Percentiles rank a stretch among this genome's conserved stretches.
These are phyloP conservation scores for Fusarium pseudoanthophilum DNA, from an alignment of 2,329 filamentous ascomycete species.

Conservation along the genomic window DNA sequence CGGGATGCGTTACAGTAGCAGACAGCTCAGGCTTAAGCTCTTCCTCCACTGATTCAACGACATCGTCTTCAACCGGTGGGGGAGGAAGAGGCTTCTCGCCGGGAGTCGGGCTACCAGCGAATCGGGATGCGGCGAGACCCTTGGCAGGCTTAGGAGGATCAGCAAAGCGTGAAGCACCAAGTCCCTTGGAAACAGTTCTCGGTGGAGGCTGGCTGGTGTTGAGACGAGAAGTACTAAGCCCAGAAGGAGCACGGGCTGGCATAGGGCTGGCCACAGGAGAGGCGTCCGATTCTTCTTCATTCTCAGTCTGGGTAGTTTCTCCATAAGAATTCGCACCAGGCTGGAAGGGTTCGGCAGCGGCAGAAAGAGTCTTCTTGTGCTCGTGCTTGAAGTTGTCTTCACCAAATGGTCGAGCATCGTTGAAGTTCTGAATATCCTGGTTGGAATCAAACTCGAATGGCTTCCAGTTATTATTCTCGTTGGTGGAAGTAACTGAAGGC, in stretches of 20 bases:
- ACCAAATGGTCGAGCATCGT: constrained; percentile 61
- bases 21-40: constrained; percentile 35
- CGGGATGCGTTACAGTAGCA: constrained; percentile 24
- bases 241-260: constrained; percentile 35
- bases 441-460: constrained; percentile 69
- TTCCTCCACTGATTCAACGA: constrained; percentile 47
- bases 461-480: constrained; percentile 59
- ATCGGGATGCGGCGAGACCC: constrained; percentile 58
- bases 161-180: constrained; percentile 62
- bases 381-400: constrained; percentile 57
- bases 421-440: constrained; percentile 61
- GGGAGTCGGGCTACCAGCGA: constrained; percentile 54
- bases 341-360: constrained; percentile 75
- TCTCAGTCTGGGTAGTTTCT: constrained; percentile 36
- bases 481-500: constrained; percentile 63
- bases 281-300: constrained; percentile 37
- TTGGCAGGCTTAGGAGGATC: constrained; percentile 55
- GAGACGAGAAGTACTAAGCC: constrained; percentile 36
- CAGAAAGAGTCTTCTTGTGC: constrained; percentile 67
- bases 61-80: constrained; percentile 43
- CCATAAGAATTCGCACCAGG: constrained; percentile 53
- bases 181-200: constrained; percentile 49
- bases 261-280: constrained; percentile 37
- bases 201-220: constrained; percentile 38
- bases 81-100: constrained; percentile 37